phyloP scores from a whole-genome alignment of 441 rosid species.

The Adansonia rubrostipa region DNA sequence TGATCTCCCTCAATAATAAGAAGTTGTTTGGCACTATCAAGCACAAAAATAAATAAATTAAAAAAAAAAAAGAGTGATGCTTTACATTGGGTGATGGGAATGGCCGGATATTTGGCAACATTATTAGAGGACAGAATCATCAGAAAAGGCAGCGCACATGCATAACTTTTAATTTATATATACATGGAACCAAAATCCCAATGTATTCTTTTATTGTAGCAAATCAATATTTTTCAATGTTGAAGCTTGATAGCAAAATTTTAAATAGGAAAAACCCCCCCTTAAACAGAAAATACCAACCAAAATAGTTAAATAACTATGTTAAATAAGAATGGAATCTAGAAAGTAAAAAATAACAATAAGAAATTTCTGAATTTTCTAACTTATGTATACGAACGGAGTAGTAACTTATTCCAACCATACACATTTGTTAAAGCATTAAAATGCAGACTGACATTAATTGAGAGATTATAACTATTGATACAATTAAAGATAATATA shows the following conservation, averaged over 20 bases:
- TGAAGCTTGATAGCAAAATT: background rate
- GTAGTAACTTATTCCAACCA: background rate
- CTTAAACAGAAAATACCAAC: background rate
- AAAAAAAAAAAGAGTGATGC: background rate
- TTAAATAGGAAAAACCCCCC: background rate
- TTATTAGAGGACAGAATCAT: conserved; percentile 11
- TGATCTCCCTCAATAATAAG: conserved; percentile 64
- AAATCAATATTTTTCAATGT: background rate
- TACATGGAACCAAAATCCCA: conserved; percentile 10
- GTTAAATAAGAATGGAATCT: conserved; percentile 1
- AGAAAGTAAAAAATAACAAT: background rate
- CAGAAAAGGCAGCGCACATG: background rate
- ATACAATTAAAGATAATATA: background rate
- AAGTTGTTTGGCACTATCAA: conserved; percentile 46
- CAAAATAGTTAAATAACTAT: background rate
- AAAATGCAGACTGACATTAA: background rate
- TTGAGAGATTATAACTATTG: background rate
- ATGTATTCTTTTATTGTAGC: background rate
- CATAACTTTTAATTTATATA: background rate
- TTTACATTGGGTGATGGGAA: background rate
- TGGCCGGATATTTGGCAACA: conserved; percentile 6
- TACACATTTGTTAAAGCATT: background rate
- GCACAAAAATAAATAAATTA: background rate
- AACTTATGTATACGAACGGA: background rate
- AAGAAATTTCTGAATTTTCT: conserved; percentile 16